Percentiles rank a stretch among this genome's conserved stretches.
phyloP scores from a whole-genome alignment of 2,329 filamentous ascomycete species.

The Madurella fahalii region DNA sequence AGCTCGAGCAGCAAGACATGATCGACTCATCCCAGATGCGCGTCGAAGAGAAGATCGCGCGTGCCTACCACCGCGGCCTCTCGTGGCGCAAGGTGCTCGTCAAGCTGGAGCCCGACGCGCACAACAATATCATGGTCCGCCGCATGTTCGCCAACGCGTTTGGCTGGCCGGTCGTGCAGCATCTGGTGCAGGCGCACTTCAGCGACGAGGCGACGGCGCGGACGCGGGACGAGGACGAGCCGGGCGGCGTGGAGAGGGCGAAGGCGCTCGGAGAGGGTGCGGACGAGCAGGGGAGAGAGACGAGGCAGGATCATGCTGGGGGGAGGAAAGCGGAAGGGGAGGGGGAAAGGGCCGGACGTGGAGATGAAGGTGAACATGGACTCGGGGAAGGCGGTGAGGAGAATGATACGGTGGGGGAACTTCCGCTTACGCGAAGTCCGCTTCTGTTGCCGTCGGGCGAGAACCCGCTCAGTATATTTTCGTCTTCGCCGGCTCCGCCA shows the following conservation, averaged over 20 bases:
- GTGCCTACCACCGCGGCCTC: slow-evolving; percentile 86
- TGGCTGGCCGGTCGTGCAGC: slow-evolving; percentile 94
- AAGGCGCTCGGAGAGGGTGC: slow-evolving; percentile 54
- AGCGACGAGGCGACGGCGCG: slow-evolving; percentile 65
- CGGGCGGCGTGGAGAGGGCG: slow-evolving; percentile 61
- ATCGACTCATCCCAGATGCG: slow-evolving; percentile 68
- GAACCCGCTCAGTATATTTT: slow-evolving; percentile 9
- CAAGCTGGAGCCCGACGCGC: slow-evolving; percentile 89
- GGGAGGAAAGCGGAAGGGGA: slow-evolving; percentile 2
- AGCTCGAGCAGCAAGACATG: slow-evolving; percentile 32
- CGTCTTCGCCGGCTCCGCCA: slow-evolving; percentile 21
- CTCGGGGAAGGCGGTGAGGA: slow-evolving; percentile 36
- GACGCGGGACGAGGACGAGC: slow-evolving; percentile 64
- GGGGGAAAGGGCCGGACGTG: neutral
- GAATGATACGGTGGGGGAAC: slow-evolving; percentile 43
- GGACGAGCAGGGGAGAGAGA: slow-evolving; percentile 63
- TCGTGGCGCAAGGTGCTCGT: slow-evolving; percentile 97
- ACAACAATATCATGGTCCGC: slow-evolving; percentile 97
- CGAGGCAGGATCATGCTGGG: slow-evolving; percentile 36
- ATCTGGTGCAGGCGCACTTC: slow-evolving; percentile 93
- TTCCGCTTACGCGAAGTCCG: slow-evolving; percentile 39
- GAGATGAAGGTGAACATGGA: neutral
- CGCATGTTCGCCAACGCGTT: slow-evolving; percentile 97
- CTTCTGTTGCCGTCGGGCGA: slow-evolving; percentile 1
- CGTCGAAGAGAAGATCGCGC: slow-evolving; percentile 95